Base-by-base conservation (phyloP, 2,329 filamentous ascomycete species). In the Tolypocladium cylindrosporum region DNA sequence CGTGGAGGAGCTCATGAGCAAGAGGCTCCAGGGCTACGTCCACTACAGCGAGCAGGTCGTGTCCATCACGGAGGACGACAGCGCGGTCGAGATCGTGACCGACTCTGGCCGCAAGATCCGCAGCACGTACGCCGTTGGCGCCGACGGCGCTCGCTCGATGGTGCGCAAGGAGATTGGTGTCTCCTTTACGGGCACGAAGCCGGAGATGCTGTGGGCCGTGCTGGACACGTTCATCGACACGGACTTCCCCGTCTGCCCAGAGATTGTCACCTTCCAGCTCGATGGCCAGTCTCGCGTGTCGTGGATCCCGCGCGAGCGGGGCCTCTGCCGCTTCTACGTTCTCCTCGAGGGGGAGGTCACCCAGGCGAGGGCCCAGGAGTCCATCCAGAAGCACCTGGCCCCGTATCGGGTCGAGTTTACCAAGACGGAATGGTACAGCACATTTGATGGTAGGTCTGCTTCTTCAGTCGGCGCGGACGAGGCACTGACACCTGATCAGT, bases 1-100 rank as follows among this genome's bases (percentile, higher is more conserved):
- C 11, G 69, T 79, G 0, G 77, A 79, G 61, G 63, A 67, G 5
- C 65, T 71, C 0, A 66, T 79, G n/a, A 62, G 66, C n/a, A 60
- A 60, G 1, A 67, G 69, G 9, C 67, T 79, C 0, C 66, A 67
- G 0, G 63, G 66, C 0, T 57, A 61, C 0, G 66, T 79, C 6
- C 63, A 67, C 53, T 77, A 77, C 58, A 64, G 67, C 19, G 74
- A 77, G 48, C 68, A 68, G 1, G 75, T 75, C 3, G 61, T 63
- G 0, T 66, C 61, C 2, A 67, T 91, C 80, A 1, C 83, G 80
- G 50, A 91, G 72, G 51, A 87, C 76, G 14, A 79, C 70, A 43
- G 86, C 71, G 4, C 77, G 74, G 57, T 76, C 67, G 11, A 74
- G 65, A 34, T 74, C 60, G 62, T 59, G 8, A 75, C 74, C 1